Evolutionary conservation across 78 protist species (phyloP), one percentile per base, ranked within the genome.

Genomic region (Dictyostelium intermedium): DNA sequence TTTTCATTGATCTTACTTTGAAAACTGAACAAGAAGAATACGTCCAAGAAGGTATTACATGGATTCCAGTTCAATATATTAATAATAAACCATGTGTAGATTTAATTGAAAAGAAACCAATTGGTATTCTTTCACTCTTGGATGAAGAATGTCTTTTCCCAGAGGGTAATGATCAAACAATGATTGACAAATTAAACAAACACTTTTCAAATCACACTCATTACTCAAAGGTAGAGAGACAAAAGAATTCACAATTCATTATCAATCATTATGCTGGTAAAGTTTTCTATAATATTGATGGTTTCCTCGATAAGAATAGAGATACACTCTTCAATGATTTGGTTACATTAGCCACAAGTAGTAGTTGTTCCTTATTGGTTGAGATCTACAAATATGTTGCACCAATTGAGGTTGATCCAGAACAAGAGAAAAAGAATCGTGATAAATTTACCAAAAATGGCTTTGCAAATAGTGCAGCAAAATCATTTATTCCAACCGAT

Each of bases 231-330:
- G 84, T 70, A 1, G 69, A 74, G 10, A 83, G 83, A 34, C 73
- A 56, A 37, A 92, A 80, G 72, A 56, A 56, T 27, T 32, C 77
- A 10, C 89, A 81, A 73, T 96, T 96, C 25, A 89, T 85, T 37
- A 85, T 96, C 43, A 43, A 60, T 37, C 98, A 97, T 87, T 95
- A 77, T 53, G 98, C 98, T 18, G 97, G 98, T 41, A 87, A 69
- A 82, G 98, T 94, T 7, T 43, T 47, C 39, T 98, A 98, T 95
- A 76, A 14, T n/a, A 43, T 89, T 39, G 80, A 14, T 25, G 98
- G 96, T 32, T 98, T 98, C 95, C 84, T 96, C 34, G 98, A 96
- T 84, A 98, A 97, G 93, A 98, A 98, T 93, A 92, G 98, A 66
- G 99, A 98, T 76, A 27, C 95, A 35, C 85, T 97, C 16, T 78